Conservation (phyloP, 73 alveolate genomes). For the Stentor coeruleus region DNA sequence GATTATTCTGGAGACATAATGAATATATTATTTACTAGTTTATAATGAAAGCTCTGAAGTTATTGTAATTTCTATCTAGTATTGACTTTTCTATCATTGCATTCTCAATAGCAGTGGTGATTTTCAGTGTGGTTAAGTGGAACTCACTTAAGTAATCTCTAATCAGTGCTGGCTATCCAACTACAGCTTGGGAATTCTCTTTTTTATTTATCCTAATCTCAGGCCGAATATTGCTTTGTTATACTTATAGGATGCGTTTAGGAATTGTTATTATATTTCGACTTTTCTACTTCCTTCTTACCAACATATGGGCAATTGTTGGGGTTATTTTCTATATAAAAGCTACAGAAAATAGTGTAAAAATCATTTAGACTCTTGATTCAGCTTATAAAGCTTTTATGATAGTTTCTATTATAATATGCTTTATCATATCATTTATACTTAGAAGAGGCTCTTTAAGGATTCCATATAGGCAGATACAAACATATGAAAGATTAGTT, state of each 20-base stretch:
- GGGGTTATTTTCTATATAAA: constrained; percentile 10
- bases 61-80: not conserved
- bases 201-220: not conserved
- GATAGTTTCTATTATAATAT: not conserved
- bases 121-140: not conserved
- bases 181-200: not conserved
- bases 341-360: not conserved
- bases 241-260: not conserved
- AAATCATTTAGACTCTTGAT: too few species aligned
- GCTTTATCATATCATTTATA: constrained; percentile 9
- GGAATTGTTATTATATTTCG: not conserved
- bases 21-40: too few species aligned
- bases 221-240: constrained; percentile 18
- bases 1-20: too few species aligned
- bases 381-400: not conserved
- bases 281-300: constrained; percentile 14
- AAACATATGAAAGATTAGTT: not conserved
- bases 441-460: not conserved
- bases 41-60: not conserved
- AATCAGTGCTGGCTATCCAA: not conserved
- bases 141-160: not conserved
- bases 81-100: not conserved
- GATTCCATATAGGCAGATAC: not conserved
- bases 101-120: not conserved
- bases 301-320: not conserved